Evolutionary conservation across 495 filamentous ascomycete genomes (phyloP).

Genomic region (Aspergillus cristatus): DNA sequence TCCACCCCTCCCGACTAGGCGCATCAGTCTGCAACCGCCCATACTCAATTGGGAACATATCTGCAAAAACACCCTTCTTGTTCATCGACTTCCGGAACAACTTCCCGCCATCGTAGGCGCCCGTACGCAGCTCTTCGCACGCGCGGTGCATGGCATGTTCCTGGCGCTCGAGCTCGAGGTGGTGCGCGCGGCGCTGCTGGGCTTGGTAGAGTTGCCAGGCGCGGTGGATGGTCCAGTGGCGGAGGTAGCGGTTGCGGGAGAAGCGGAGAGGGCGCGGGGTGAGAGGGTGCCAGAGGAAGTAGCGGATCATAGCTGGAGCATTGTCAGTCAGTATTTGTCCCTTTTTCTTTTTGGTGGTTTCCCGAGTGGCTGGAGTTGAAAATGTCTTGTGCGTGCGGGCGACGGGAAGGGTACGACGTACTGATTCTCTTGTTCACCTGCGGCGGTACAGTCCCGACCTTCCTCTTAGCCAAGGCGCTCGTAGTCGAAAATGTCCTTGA

Average conservation of each 20-base stretch:
- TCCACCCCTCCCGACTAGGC: constrained; percentile 64
- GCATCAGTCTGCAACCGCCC: constrained; percentile 72
- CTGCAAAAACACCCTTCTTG: constrained; percentile 65
- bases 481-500: constrained; percentile 36
- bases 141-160: constrained; percentile 72
- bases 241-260: constrained; percentile 76
- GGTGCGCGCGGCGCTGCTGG: constrained; percentile 48
- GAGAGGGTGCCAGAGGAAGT: constrained; percentile 54
- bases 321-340: constrained; percentile 1
- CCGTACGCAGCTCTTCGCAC: constrained; percentile 70
- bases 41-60: constrained; percentile 78
- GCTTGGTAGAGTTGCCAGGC: constrained; percentile 72
- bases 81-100: constrained; percentile 77
- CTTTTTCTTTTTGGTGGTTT: constrained; percentile 5
- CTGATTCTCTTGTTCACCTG: constrained; percentile 25
- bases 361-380: neutral
- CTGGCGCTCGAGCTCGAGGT: constrained; percentile 59
- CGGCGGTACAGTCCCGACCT: constrained; percentile 23
- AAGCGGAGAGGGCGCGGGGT: constrained; percentile 75
- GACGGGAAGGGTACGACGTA: constrained; percentile 20
- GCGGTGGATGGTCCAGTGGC: constrained; percentile 99
- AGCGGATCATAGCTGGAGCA: constrained; percentile 49
- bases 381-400: neutral
- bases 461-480: constrained; percentile 25
- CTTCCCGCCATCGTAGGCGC: constrained; percentile 63